A percentile compares a stretch with the other conserved stretches of the same genome.
Conservation (phyloP, 2,329 filamentous ascomycete genomes). For the Leptographium wingfieldii region DNA sequence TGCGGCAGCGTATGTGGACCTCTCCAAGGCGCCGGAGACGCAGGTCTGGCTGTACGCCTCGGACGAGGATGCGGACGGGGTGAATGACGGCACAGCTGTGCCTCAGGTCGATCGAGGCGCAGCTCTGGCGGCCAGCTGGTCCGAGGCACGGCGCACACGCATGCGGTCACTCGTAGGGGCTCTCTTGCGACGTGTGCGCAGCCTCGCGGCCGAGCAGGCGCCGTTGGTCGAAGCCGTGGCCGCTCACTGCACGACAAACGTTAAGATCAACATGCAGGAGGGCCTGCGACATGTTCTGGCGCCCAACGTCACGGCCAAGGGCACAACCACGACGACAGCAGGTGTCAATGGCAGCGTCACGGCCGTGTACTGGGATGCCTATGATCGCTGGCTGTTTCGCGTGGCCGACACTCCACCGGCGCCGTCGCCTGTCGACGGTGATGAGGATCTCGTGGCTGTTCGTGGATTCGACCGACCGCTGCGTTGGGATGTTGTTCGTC, state of each 20-base stretch:
- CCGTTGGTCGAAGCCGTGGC: slow-evolving; percentile 11
- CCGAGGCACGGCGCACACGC: slow-evolving; percentile 5
- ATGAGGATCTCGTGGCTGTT: slow-evolving; percentile 1
- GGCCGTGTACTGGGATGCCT: slow-evolving; percentile 22
- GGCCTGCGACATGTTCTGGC: slow-evolving; percentile 18
- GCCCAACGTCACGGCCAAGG: not conserved
- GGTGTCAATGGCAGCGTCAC: slow-evolving; percentile 10
- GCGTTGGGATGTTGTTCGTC: slow-evolving; percentile 38
- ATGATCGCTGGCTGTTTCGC: slow-evolving; percentile 48
- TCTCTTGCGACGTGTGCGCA: slow-evolving; percentile 16
- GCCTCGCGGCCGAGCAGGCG: slow-evolving; percentile 13
- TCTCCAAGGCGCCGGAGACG: slow-evolving; percentile 47
- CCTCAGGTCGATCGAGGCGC: slow-evolving; percentile 15
- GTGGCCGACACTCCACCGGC: slow-evolving; percentile 28
- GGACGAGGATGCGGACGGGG: slow-evolving; percentile 24
- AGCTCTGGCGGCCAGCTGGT: slow-evolving; percentile 5
- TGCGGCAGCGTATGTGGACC: slow-evolving; percentile 48
- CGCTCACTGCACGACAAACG: slow-evolving; percentile 9
- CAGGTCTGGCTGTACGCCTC: slow-evolving; percentile 51
- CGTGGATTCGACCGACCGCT: slow-evolving; percentile 26
- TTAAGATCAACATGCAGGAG: slow-evolving; percentile 31
- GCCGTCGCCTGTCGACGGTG: not conserved
- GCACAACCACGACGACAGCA: not conserved
- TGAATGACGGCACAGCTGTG: slow-evolving; percentile 9
- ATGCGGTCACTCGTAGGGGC: slow-evolving; percentile 19